Evolutionary conservation across 1,139 yeast genomes (phyloP).

Genomic region (Spathaspora jeffriesii): DNA sequence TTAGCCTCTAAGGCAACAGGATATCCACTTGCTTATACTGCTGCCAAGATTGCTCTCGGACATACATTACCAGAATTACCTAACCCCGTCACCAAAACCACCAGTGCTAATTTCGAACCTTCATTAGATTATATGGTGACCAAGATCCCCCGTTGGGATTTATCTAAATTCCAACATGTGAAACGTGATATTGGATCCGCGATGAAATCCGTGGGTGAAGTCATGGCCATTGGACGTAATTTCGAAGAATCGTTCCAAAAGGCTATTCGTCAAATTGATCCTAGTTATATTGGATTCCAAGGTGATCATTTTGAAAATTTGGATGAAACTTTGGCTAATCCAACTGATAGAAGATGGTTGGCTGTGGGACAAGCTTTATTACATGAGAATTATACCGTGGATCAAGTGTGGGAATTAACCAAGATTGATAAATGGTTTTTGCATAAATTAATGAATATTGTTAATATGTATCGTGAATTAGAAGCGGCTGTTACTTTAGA

Average conservation of each 20-base stretch:
- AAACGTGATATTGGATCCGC: conserved; percentile 92
- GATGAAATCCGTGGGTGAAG: conserved; percentile 99
- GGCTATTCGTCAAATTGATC: conserved; percentile 96
- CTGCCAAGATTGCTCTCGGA: conserved; percentile 95
- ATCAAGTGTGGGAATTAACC: conserved; percentile 84
- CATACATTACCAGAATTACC: conserved; percentile 91
- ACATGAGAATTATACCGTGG: conserved; percentile 86
- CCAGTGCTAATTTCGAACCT: conserved; percentile 97
- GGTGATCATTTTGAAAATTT: conserved; percentile 87
- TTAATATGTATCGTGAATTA: conserved; percentile 66
- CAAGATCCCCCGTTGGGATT: conserved; percentile 98
- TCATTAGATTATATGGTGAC: conserved; percentile 96
- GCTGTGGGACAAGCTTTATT: conserved; percentile 90
- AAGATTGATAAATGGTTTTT: conserved; percentile 97
- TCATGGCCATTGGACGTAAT: conserved; percentile 98
- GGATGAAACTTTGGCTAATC: conserved; percentile 89
- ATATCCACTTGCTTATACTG: conserved; percentile 97
- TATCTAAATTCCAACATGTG: conserved; percentile 92
- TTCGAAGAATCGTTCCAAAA: conserved; percentile 98
- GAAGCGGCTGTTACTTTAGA: conserved; percentile 50
- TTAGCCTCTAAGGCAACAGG: conserved; percentile 99
- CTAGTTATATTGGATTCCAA: conserved; percentile 91
- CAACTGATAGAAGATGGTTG: conserved; percentile 94
- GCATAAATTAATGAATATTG: conserved; percentile 88
- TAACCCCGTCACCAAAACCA: conserved; percentile 94